These are phyloP conservation scores for Beauveria sp. DNA, from an alignment of 2,329 filamentous ascomycete species.

Conservation along the genomic window DNA sequence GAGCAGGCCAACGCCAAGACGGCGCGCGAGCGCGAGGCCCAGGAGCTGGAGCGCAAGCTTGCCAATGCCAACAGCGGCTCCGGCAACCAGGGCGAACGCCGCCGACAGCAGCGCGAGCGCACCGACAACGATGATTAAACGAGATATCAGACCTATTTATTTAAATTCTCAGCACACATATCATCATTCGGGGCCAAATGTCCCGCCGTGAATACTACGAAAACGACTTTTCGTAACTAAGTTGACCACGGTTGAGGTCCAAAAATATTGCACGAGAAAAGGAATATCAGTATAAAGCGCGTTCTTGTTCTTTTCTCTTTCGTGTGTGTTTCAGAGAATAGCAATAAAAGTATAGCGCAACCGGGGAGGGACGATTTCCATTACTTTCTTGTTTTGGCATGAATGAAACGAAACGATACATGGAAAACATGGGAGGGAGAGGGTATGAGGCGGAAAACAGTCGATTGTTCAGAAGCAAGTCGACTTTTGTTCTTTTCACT, in stretches of 20 bases:
- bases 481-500: neutral
- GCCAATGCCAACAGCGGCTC: slow-evolving; percentile 32
- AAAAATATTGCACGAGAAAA: neutral
- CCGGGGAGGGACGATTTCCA: neutral
- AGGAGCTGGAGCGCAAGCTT: slow-evolving; percentile 63
- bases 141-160: neutral
- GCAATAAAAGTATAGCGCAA: neutral
- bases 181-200: neutral
- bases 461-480: neutral
- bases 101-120: slow-evolving; percentile 36
- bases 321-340: neutral
- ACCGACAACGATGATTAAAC: slow-evolving; percentile 52
- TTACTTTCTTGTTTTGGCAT: neutral
- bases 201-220: neutral
- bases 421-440: neutral
- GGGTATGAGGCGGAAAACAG: neutral
- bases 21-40: slow-evolving; percentile 69
- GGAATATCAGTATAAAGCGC: neutral
- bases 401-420: slow-evolving; percentile 1
- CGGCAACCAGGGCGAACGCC: slow-evolving; percentile 20
- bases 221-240: neutral
- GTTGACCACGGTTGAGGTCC: neutral
- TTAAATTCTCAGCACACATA: neutral
- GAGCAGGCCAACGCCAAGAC: slow-evolving; percentile 74
- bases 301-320: neutral